phyloP scores from a whole-genome alignment of 1,139 yeast genomes.

The Debaryomycetaceae sp. region DNA sequence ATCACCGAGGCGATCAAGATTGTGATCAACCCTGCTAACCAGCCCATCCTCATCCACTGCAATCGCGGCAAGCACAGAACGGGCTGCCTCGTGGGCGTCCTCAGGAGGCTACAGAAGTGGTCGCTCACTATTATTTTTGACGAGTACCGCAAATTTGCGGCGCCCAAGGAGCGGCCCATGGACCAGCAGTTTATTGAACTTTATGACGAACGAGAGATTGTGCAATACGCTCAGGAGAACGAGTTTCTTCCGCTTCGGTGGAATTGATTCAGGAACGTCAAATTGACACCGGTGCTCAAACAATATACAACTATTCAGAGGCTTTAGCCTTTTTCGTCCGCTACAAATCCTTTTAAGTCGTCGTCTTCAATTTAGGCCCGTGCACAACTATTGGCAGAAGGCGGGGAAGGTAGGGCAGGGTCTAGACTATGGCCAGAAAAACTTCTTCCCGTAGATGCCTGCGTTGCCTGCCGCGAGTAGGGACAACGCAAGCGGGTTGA shows the following conservation, averaged over 20 bases:
- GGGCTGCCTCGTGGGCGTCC: slow-evolving; percentile 91
- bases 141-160: slow-evolving; percentile 89
- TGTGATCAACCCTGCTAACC: slow-evolving; percentile 78
- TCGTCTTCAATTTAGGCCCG: not conserved
- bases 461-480: slow-evolving; percentile 61
- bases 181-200: slow-evolving; percentile 94
- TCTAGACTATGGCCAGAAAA: slow-evolving; percentile 46
- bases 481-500: slow-evolving; percentile 61
- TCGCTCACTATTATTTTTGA: slow-evolving; percentile 89
- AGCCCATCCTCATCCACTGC: slow-evolving; percentile 89
- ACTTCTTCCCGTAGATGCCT: slow-evolving; percentile 64
- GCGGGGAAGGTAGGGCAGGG: too few relatives aligned
- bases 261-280: slow-evolving; percentile 28
- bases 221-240: slow-evolving; percentile 45
- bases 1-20: slow-evolving; percentile 80
- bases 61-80: slow-evolving; percentile 96
- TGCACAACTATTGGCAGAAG: not conserved
- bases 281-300: not conserved
- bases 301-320: slow-evolving; percentile 1
- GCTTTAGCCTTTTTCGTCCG: slow-evolving; percentile 1
- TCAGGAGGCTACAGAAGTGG: slow-evolving; percentile 87
- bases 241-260: slow-evolving; percentile 67
- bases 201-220: slow-evolving; percentile 65
- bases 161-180: slow-evolving; percentile 90
- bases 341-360: not conserved